Conservation (phyloP, 1,139 yeast genomes). For the Protomyces pachydermus region DNA sequence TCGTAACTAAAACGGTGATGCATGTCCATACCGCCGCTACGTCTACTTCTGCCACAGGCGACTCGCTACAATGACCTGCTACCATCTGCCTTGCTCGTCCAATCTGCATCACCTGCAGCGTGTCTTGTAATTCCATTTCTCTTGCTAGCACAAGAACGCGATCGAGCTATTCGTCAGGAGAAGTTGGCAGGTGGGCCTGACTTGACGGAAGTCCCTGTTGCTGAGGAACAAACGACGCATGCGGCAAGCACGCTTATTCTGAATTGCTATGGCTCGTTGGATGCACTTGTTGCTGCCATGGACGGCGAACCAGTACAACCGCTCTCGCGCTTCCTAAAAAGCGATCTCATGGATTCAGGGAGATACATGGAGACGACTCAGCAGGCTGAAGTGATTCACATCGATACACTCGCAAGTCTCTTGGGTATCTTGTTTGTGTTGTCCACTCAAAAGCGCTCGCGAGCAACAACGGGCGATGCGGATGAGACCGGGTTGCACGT, state of each 20-base stretch:
- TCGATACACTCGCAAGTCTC: conserved; percentile 3
- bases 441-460: too few species aligned
- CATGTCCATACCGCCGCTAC: conserved; percentile 21
- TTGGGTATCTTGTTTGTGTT: conserved; percentile 1
- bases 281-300: background rate
- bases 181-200: background rate
- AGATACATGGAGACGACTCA: conserved; percentile 2
- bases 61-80: conserved; percentile 1
- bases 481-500: background rate
- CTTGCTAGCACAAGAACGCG: conserved; percentile 6
- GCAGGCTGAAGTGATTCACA: background rate
- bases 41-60: conserved; percentile 10
- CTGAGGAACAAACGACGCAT: background rate
- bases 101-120: conserved; percentile 11
- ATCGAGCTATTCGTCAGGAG: background rate
- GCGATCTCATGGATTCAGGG: background rate
- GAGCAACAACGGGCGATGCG: background rate
- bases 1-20: background rate
- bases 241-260: background rate
- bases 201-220: background rate
- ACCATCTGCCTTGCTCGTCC: conserved; percentile 3
- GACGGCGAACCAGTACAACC: background rate
- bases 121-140: conserved; percentile 1
- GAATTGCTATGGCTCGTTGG: conserved; percentile 8
- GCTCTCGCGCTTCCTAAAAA: background rate